phyloP scores from a whole-genome alignment of 2,329 filamentous ascomycete species.

The Cryphonectria carpinicola region DNA sequence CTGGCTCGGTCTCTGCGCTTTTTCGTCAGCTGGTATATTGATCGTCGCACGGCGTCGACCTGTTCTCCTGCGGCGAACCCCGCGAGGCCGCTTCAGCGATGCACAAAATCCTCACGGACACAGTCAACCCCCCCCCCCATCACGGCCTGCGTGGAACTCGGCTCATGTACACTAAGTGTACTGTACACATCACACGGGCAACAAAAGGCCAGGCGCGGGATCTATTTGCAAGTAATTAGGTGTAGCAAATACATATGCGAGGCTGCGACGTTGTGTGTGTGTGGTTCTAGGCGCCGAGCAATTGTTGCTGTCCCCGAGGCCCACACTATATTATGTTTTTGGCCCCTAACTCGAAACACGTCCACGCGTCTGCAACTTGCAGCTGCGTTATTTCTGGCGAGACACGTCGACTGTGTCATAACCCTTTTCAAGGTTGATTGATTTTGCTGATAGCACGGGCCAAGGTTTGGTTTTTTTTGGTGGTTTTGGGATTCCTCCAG shows the following conservation, averaged over 20 bases:
- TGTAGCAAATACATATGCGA: not conserved
- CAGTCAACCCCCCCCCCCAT: not conserved
- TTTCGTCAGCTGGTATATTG: slow-evolving; percentile 1
- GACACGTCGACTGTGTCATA: not conserved
- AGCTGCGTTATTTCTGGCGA: not conserved
- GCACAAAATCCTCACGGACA: not conserved
- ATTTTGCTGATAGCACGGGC: not conserved
- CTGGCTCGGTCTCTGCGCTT: not conserved
- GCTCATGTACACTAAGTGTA: not conserved
- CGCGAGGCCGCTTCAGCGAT: not conserved
- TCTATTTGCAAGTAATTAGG: not conserved
- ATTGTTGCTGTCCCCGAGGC: not conserved
- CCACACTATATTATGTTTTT: slow-evolving; percentile 2
- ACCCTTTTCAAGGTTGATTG: not conserved
- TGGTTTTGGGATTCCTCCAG: not conserved
- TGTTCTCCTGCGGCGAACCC: not conserved
- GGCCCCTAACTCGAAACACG: not conserved
- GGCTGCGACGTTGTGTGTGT: not conserved
- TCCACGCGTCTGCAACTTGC: not conserved
- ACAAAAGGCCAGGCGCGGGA: not conserved
- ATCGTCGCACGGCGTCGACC: slow-evolving; percentile 9
- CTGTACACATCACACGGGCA: not conserved
- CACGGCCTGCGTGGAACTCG: not conserved
- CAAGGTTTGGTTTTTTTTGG: not conserved
- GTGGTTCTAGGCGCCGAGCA: not conserved